Evolutionary conservation across 2,329 filamentous ascomycete genomes (phyloP).

Genomic region (Chrysoporthe deuterocubensis): DNA sequence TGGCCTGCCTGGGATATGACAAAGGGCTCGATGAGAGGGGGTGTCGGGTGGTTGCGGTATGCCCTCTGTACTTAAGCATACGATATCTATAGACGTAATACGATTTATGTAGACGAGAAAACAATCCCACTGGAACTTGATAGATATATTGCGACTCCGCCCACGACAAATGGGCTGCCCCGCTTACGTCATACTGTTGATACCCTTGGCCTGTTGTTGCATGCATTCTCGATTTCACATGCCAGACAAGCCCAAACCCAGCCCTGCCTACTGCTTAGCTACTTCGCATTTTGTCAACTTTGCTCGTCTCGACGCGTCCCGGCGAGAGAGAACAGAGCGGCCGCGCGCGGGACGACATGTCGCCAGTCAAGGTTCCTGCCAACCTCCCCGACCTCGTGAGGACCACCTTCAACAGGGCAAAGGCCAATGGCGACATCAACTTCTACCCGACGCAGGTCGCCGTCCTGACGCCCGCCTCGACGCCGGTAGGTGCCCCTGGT

Average conservation of each 20-base stretch:
- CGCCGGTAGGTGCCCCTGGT: slow-evolving; percentile 43
- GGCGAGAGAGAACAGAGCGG: not conserved
- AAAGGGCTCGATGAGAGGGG: too few relatives aligned
- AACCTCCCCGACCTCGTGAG: slow-evolving; percentile 58
- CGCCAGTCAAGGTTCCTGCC: slow-evolving; percentile 45
- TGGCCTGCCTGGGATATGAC: slow-evolving; percentile 56
- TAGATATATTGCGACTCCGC: not conserved
- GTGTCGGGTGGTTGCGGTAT: not conserved
- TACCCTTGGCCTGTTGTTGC: not conserved
- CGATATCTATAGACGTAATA: not conserved
- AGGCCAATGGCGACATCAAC: slow-evolving; percentile 51
- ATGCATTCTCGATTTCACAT: slow-evolving; percentile 7
- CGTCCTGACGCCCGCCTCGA: slow-evolving; percentile 47
- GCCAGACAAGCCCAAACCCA: not conserved
- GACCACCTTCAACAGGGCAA: slow-evolving; percentile 52
- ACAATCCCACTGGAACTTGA: not conserved
- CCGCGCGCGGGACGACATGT: slow-evolving; percentile 38
- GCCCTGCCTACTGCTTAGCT: not conserved
- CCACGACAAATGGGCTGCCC: not conserved
- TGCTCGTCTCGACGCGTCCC: not conserved
- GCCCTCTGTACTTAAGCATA: not conserved
- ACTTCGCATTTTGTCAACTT: too few relatives aligned
- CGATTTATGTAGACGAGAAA: not conserved
- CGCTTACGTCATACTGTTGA: slow-evolving; percentile 20
- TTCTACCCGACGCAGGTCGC: slow-evolving; percentile 60